Conservation (phyloP, 495 filamentous ascomycete genomes). For the Lasiosphaeriaceae sp. region DNA sequence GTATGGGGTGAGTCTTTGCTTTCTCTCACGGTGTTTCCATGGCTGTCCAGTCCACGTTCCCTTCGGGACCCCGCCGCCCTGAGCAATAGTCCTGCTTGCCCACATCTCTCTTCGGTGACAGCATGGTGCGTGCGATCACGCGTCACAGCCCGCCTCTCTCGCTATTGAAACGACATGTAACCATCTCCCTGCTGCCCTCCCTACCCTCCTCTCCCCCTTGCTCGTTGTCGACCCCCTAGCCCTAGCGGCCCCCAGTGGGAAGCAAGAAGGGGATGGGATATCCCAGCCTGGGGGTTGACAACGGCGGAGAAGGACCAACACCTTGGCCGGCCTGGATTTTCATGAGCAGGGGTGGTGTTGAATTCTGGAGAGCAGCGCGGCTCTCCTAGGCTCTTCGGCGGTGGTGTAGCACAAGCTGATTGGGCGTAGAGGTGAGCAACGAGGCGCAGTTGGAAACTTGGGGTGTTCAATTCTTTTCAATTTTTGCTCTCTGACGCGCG, state of each 20-base stretch:
- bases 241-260: background rate
- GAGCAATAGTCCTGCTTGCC: background rate
- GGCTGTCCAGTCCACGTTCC: no score
- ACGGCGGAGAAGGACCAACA: background rate
- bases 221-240: no score
- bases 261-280: background rate
- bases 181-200: background rate
- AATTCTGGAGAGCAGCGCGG: background rate
- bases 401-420: background rate
- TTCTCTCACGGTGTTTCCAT: background rate
- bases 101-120: background rate
- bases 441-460: background rate
- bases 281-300: background rate
- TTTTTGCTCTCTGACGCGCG: background rate
- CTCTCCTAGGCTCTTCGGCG: background rate
- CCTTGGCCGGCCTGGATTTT: no score
- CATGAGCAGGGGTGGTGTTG: background rate
- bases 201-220: no score
- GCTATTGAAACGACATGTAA: conserved; percentile 6
- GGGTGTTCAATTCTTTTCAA: background rate
- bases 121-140: conserved; percentile 4
- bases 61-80: background rate
- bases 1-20: background rate
- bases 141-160: conserved; percentile 10
- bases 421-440: background rate